Conservation (phyloP, 1,139 yeast genomes). For the Meyerozyma smithsonii region DNA sequence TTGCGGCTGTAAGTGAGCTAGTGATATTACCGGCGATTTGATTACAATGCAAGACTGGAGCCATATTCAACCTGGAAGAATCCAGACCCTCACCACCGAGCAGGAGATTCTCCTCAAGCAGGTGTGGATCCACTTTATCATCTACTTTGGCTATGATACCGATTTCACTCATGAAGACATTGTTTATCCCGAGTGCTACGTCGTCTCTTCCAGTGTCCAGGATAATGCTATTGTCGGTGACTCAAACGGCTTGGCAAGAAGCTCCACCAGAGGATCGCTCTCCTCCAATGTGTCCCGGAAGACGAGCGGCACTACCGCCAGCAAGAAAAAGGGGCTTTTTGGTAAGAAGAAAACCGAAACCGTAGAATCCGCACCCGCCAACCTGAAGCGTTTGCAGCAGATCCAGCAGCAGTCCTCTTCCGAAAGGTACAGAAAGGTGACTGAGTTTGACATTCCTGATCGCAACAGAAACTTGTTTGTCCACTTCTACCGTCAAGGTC, state of each 20-base stretch:
- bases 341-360: slow-evolving; percentile 10
- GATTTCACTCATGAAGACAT: slow-evolving; percentile 34
- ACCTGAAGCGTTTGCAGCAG: slow-evolving; percentile 23
- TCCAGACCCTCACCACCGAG: slow-evolving; percentile 52
- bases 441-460: slow-evolving; percentile 22
- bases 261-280: slow-evolving; percentile 24
- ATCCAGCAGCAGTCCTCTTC: slow-evolving; percentile 27
- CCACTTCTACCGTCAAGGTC: slow-evolving; percentile 21
- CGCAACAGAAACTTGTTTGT: slow-evolving; percentile 19
- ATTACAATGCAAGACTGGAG: slow-evolving; percentile 7
- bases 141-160: slow-evolving; percentile 58
- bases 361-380: slow-evolving; percentile 11
- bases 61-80: slow-evolving; percentile 46
- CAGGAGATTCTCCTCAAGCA: slow-evolving; percentile 71
- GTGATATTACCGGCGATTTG: background rate
- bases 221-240: slow-evolving; percentile 14
- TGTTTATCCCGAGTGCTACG: slow-evolving; percentile 28
- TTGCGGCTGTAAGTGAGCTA: background rate
- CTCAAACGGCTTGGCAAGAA: slow-evolving; percentile 20
- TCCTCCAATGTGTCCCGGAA: slow-evolving; percentile 25
- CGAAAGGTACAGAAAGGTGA: slow-evolving; percentile 21
- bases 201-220: slow-evolving; percentile 25
- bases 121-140: slow-evolving; percentile 65
- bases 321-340: slow-evolving; percentile 11
- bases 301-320: slow-evolving; percentile 13